Conservation (phyloP, 495 filamentous ascomycete species). For the Tuber melanosporum region DNA sequence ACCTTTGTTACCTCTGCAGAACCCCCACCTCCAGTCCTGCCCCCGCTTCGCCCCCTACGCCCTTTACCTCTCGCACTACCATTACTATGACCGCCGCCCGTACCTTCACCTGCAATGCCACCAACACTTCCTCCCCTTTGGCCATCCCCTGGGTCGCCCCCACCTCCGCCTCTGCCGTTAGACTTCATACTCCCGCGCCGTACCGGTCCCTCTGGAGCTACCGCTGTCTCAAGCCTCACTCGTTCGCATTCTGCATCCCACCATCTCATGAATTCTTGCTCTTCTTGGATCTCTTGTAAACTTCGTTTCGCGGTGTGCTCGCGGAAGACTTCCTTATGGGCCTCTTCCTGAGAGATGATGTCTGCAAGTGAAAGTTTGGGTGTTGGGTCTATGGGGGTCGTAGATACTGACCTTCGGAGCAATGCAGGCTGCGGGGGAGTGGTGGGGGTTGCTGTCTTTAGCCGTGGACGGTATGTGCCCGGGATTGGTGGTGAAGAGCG, state of each 20-base stretch:
- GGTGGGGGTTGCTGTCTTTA: conserved; percentile 9
- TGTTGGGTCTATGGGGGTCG: conserved; percentile 33
- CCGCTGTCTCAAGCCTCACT: conserved; percentile 45
- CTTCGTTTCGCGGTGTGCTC: conserved; percentile 81
- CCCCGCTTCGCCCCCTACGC: conserved; percentile 3
- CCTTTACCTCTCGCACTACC: conserved; percentile 1
- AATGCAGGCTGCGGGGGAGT: conserved; percentile 16
- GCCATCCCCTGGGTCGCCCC: conserved; percentile 11
- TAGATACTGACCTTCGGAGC: conserved; percentile 29
- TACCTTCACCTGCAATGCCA: conserved; percentile 7
- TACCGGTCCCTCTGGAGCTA: not conserved
- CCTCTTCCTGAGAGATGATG: conserved; percentile 79
- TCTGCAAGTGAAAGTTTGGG: conserved; percentile 68
- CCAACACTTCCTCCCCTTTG: conserved; percentile 13
- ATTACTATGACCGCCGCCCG: not conserved
- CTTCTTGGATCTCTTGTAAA: conserved; percentile 86
- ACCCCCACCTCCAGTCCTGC: conserved; percentile 5
- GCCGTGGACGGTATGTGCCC: not conserved
- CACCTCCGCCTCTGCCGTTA: not conserved
- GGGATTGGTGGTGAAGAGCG: conserved; percentile 36
- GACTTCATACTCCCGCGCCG: not conserved
- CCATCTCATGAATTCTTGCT: conserved; percentile 96
- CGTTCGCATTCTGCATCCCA: conserved; percentile 87
- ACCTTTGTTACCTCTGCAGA: not conserved
- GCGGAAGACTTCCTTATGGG: conserved; percentile 71